Conservation (phyloP, 2,329 filamentous ascomycete species). For the Furcasterigmium furcatum region DNA sequence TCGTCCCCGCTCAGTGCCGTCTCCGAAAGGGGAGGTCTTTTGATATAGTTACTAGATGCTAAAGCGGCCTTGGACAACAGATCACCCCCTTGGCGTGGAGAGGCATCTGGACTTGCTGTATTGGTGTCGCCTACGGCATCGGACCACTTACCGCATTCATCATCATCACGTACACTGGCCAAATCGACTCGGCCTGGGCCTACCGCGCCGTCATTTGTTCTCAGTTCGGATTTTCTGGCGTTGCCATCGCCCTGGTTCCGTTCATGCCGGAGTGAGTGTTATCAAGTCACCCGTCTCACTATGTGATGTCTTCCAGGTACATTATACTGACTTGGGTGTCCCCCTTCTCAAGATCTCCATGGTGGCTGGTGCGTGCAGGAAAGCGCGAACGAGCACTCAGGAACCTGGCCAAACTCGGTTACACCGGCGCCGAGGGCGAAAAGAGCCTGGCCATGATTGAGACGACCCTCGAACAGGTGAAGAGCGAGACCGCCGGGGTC, state of each 20-base stretch:
- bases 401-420: constrained; percentile 27
- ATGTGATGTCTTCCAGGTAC: too few relatives aligned
- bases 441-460: constrained; percentile 23
- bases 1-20: constrained; percentile 17
- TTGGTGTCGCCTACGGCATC: constrained; percentile 23
- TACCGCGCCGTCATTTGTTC: constrained; percentile 28
- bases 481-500: constrained; percentile 28
- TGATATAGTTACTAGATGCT: too few relatives aligned
- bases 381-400: constrained; percentile 27
- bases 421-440: constrained; percentile 17
- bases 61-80: too few relatives aligned
- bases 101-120: constrained; percentile 22
- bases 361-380: constrained; percentile 32
- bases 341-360: constrained; percentile 27
- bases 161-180: constrained; percentile 24
- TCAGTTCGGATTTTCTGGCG: constrained; percentile 26
- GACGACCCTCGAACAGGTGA: constrained; percentile 27
- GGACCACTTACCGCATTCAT: constrained; percentile 25
- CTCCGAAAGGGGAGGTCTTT: too few relatives aligned
- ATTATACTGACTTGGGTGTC: too few relatives aligned
- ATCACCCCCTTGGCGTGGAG: constrained; percentile 22
- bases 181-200: constrained; percentile 23
- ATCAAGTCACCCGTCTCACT: too few relatives aligned
- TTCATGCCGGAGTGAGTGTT: constrained; percentile 34
- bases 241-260: constrained; percentile 23